Base-by-base conservation (phyloP, 2,329 filamentous ascomycete species). In the Colletotrichum sp. region DNA sequence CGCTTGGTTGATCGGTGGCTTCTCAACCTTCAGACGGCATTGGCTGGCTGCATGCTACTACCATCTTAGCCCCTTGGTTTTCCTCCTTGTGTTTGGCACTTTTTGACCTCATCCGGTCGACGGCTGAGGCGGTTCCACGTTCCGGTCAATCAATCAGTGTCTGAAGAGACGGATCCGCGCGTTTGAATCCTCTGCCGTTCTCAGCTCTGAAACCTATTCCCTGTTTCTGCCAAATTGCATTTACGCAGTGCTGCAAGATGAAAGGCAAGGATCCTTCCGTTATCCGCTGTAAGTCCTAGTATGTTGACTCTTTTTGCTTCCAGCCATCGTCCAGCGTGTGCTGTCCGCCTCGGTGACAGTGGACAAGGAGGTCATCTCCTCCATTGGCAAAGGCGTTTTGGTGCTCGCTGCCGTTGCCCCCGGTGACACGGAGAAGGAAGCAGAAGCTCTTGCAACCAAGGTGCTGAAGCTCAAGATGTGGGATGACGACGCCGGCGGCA, bases 271-370 rank as follows among this genome's bases (percentile, higher is more conserved):
- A 59, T 32, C 68, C 62, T 57, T 63, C 64, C 15, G 66, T 12
- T 68, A 62, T 70, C 75, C 77, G 68, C 77, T 69, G 52, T 28
- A 72, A 34, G 22, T n/a, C 30, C 16, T 16, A 26, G 34, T 44
- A 24, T 32, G 34, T 71, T 74, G 64, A 84, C 79, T 76, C 67
- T 69, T 75, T 34, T 62, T n/a, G n/a, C 34, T n/a, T 75, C 69
- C 82, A 98, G 97, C 96, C 70, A 95, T 99, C 76, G 88, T 99
- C 69, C 97, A 99, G 86, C 92, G 97, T 79, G 97, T 99, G 68
- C 92, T 98, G 76, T 99, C 96, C 59, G 96, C 96, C 76, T 98
- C 96, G 9, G 97, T 99, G 80, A 97, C 96, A 2, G 96, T 99
- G 68, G 96, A 99, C 83, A 94, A 95, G 82, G 90, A 98, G 83